Conservation (phyloP, 768 basidiomycete genomes). For the Candolleomyces eurysporus region DNA sequence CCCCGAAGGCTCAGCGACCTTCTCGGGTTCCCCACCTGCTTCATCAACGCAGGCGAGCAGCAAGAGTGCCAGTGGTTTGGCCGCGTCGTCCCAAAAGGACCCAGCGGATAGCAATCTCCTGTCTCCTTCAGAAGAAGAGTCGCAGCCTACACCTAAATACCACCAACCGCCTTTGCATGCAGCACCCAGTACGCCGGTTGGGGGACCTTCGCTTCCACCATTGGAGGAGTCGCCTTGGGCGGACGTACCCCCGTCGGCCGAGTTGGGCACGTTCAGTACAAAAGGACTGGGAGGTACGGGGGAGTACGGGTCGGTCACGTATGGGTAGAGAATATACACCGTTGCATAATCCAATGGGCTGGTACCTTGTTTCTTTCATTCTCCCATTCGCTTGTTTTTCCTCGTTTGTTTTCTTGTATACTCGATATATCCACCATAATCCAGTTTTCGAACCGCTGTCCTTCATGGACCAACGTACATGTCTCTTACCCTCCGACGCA, state of each 20-base stretch:
- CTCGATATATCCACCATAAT: no score
- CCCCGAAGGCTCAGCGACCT: constrained; percentile 2
- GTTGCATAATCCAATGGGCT: no score
- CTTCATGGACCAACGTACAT: no score
- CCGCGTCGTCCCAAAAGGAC: neutral
- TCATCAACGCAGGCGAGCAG: neutral
- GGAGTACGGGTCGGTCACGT: no score
- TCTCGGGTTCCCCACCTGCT: neutral
- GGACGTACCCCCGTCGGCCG: constrained; percentile 12
- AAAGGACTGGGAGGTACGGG: no score
- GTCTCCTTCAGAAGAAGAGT: constrained; percentile 6
- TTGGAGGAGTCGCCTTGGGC: constrained; percentile 20
- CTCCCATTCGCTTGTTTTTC: no score
- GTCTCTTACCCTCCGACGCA: no score
- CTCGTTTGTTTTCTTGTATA: no score
- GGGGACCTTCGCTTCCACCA: neutral
- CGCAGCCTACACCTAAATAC: constrained; percentile 13
- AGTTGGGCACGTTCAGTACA: neutral
- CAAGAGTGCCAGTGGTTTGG: neutral
- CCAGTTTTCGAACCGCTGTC: no score
- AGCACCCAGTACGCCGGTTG: neutral
- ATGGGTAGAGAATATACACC: no score
- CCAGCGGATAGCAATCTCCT: neutral
- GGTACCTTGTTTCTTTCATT: no score
- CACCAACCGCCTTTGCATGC: neutral